These are phyloP conservation scores for Gnaphalium uliginosum DNA, from an alignment of 129 eudicot genomes.

Conservation along the genomic window DNA sequence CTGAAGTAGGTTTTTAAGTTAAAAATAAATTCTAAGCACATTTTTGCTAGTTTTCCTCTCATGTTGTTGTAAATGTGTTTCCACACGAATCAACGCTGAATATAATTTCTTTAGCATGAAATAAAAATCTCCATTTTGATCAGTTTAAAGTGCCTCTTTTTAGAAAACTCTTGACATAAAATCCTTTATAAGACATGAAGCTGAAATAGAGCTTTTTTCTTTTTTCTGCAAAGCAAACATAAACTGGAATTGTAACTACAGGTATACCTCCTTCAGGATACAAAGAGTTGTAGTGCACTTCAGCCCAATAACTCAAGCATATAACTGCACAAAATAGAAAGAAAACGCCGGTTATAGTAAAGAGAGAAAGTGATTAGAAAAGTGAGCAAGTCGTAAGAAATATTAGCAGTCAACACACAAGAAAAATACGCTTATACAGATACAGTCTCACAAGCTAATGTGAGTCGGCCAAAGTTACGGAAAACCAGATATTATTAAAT, in stretches of 20 bases:
- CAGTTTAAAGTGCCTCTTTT: neutral
- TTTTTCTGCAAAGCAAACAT: neutral
- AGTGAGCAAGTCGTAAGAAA: neutral
- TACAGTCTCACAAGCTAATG: neutral
- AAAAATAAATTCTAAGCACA: neutral
- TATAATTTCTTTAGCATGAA: neutral
- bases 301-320: constrained; percentile 61
- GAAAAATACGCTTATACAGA: neutral
- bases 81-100: neutral
- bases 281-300: constrained; percentile 64
- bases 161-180: neutral
- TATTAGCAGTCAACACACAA: neutral
- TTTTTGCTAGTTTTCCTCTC: neutral
- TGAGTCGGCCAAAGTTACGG: neutral
- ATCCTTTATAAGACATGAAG: neutral
- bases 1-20: too few species aligned
- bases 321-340: constrained; percentile 40
- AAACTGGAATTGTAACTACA: neutral
- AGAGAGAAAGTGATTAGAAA: neutral
- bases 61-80: neutral
- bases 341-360: neutral
- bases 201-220: neutral
- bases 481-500: neutral
- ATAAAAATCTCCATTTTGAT: neutral
- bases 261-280: constrained; percentile 45